Evolutionary conservation across 2,329 filamentous ascomycete genomes (phyloP), one percentile per base, ranked within the genome.

Genomic region (Stagonosporopsis chrysanthemi): DNA sequence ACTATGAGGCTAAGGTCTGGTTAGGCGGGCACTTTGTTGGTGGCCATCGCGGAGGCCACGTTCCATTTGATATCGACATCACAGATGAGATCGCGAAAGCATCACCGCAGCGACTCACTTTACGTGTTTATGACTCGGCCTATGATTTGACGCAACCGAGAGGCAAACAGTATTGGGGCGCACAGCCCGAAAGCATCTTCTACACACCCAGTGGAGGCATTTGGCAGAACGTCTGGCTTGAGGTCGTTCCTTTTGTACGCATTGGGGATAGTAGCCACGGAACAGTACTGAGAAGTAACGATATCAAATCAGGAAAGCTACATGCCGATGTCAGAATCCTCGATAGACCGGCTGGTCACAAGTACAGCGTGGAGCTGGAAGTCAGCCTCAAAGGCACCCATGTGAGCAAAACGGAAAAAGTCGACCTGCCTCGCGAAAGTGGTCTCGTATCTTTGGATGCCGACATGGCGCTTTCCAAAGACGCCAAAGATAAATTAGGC

Each of bases 141-240:
- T 84, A 83, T 57, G 87, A 90, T 58, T 75, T 89, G 7, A 82
- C 83, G 0, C 87, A 90, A 70, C 88, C 86, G 1, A 80, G 88
- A 29, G 88, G 88, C 0, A 90, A 90, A 71, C 88, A 90, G 72
- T 87, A 87, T 66, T 88, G 85, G 85, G 81, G 79, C 3, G 82
- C 83, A 1, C 79, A 85, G 70, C 84, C 85, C 0, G 84, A 88
- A 69, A 84, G 81, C 48, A 86, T 86, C 64, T 86, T 85, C 65
- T 86, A 86, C 65, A 85, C 82, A 0, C 84, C 84, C 0, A 83
- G 82, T 8, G 82, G 82, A 26, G 84, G 84, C 23, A 84, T 86
- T 54, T 86, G 84, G 84, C 84, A 86, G 69, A 80, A 75, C 15
- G 84, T 86, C 3, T 84, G 83, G 80, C 71, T 84, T 2, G 86